Base-by-base conservation (phyloP, 176 grass and related monocot genomes). In the Cenchrus fungigraminus region DNA sequence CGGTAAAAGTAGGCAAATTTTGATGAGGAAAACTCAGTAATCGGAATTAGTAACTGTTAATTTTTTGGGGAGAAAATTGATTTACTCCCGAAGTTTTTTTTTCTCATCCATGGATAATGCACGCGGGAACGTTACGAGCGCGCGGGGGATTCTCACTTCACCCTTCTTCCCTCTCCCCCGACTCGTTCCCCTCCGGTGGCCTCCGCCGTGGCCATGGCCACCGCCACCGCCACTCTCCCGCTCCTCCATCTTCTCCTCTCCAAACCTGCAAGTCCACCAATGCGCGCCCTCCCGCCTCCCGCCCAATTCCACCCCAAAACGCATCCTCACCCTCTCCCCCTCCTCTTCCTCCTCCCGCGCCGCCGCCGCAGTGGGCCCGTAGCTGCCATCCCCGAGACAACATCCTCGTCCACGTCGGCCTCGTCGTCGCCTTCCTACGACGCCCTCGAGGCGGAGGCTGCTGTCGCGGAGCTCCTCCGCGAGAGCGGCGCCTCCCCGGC, bases 401-500 rank as follows among this genome's bases (percentile, higher is more conserved):
- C 66, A 15, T 8, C 43, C 34, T 12, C 73, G 46, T 56, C 76
- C 31, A 7, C 61, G 3, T 11, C 45, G 11, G 25, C 73, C 19
- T 59, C 73, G 20, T 2, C 57, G 1, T 59, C 78, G 0, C 46
- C 83, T 4, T 9, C 58, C 25, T 14, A 44, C 2, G 78, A 64
- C 8, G 37, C 17, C 25, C 57, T 31, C 3, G 85, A 93, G 72
- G 87, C 96, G 1, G 85, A 80, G 68, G 57, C 81, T 9, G 96
- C 87, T 19, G 76, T 95, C 2, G 78, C 45, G 11, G 91, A 89
- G 52, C 71, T 98, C 20, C 87, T 95, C 9, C 83, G 50, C 50
- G 89, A 94, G 44, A 65, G 82, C 37, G 93, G 91, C 3, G 89
- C 88, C 17, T 92, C 91, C 5, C 65, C 87, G 9, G 76, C 76